Evolutionary conservation across 2,329 filamentous ascomycete genomes (phyloP).

Genomic region (Curvularia eragrostidis): DNA sequence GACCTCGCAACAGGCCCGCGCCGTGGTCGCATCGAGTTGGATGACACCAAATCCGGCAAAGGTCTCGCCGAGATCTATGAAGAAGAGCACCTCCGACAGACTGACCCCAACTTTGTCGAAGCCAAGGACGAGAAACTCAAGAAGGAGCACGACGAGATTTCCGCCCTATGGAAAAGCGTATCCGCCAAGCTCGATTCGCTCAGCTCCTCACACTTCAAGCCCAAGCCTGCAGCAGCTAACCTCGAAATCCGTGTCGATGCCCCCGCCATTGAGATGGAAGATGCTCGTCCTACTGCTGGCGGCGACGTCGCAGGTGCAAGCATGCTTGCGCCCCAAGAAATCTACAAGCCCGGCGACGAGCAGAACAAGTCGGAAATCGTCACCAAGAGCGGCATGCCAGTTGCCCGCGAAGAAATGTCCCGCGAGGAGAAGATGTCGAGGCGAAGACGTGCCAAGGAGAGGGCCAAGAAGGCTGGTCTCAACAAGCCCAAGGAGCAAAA

Average conservation of each 20-base stretch:
- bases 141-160: slow-evolving; percentile 83
- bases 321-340: slow-evolving; percentile 89
- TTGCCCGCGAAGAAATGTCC: slow-evolving; percentile 84
- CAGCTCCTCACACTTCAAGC: slow-evolving; percentile 94
- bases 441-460: slow-evolving; percentile 84
- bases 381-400: slow-evolving; percentile 75
- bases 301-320: slow-evolving; percentile 72
- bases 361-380: slow-evolving; percentile 75
- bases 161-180: slow-evolving; percentile 81
- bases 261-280: slow-evolving; percentile 92
- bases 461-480: slow-evolving; percentile 72
- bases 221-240: slow-evolving; percentile 79
- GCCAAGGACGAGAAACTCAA: slow-evolving; percentile 81
- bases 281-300: slow-evolving; percentile 85
- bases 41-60: slow-evolving; percentile 86
- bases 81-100: slow-evolving; percentile 81
- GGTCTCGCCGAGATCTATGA: slow-evolving; percentile 93
- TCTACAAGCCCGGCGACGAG: slow-evolving; percentile 81
- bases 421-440: slow-evolving; percentile 82
- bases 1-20: slow-evolving; percentile 68
- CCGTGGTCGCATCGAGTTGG: slow-evolving; percentile 78
- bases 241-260: slow-evolving; percentile 90
- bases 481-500: slow-evolving; percentile 53
- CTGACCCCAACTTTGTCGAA: slow-evolving; percentile 81
- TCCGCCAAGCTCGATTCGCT: slow-evolving; percentile 83